Evolutionary conservation across 2,329 filamentous ascomycete genomes (phyloP), one percentile per base, ranked within the genome.

Genomic region (Metarhizium anisopliae): DNA sequence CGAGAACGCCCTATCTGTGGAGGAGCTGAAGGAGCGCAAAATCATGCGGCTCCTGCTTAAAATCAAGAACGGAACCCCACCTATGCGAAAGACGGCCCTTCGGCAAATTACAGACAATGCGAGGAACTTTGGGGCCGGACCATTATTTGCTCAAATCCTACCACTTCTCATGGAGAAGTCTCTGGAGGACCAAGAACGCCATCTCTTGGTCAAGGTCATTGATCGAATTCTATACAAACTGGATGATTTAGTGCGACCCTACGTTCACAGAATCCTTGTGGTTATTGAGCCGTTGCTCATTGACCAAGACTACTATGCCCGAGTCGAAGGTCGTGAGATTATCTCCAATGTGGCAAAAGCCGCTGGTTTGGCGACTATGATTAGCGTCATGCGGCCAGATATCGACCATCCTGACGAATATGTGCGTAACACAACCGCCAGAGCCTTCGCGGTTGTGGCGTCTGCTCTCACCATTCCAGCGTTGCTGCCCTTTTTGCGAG

Each of bases 261-360:
- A 93, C 61, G 93, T 96, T 16, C 95, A 99, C 77, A 97, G 97
- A 77, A 99, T 99, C 59, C 74, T 99, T 56, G 94, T 99, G 54
- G 94, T 99, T 67, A 99, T 99, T 64, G 95, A 99, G 72, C 94
- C 94, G n/a, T 79, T 99, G 52, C 87, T 99, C 62, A 99, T 99
- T 66, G 95, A 99, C 68, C 94, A 99, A 75, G 95, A 99, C 74
- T 99, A 99, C 74, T 99, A 99, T 71, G 94, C 95, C 47, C 87
- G 94, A 70, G 94, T 99, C 5, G 94, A 99, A 72, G 94, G 94
- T 72, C 90, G 94, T 63, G 94, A 99, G 71, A 99, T 99, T 64
- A 99, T 99, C 64, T 97, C 93, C 55, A 99, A 99, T 70, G 83
- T 99, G 52, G 89, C 89, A 68, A 99, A 99, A 73, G 94, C 94